Conservation (phyloP, 495 filamentous ascomycete species). For the Penicillium fimorum region DNA sequence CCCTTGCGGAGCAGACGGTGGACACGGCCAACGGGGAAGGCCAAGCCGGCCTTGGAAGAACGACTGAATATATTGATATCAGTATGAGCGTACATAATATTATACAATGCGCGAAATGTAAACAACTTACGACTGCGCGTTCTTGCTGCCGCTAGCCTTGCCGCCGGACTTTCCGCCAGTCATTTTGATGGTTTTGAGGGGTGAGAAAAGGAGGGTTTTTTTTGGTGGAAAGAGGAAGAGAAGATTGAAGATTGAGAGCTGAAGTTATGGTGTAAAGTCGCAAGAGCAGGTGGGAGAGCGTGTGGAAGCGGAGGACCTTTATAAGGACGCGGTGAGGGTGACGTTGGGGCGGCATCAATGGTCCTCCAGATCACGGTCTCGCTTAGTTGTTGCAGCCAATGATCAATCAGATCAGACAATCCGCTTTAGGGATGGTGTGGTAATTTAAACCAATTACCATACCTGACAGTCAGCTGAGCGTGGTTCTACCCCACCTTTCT, state of each 20-base stretch:
- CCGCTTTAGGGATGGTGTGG: conserved; percentile 34
- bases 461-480: conserved; percentile 11
- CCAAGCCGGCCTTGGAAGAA: conserved; percentile 98
- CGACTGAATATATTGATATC: conserved; percentile 60
- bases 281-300: conserved; percentile 28
- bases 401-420: conserved; percentile 20
- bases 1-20: conserved; percentile 99
- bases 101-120: conserved; percentile 22
- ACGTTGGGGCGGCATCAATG: conserved; percentile 41
- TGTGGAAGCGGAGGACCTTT: conserved; percentile 42
- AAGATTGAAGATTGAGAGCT: conserved; percentile 12
- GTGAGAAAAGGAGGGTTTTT: conserved; percentile 26
- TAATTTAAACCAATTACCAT: conserved; percentile 25
- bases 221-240: background rate
- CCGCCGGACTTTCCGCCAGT: conserved; percentile 98
- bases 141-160: conserved; percentile 97
- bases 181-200: conserved; percentile 71
- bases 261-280: conserved; percentile 26
- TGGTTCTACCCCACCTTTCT: conserved; percentile 19
- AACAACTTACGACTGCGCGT: conserved; percentile 78
- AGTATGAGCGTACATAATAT: conserved; percentile 22
- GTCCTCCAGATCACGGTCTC: conserved; percentile 50
- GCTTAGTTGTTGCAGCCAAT: conserved; percentile 46
- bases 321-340: conserved; percentile 48
- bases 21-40: conserved; percentile 99